phyloP scores from a whole-genome alignment of 176 grass and related monocot species.

The Raddia guianensis region DNA sequence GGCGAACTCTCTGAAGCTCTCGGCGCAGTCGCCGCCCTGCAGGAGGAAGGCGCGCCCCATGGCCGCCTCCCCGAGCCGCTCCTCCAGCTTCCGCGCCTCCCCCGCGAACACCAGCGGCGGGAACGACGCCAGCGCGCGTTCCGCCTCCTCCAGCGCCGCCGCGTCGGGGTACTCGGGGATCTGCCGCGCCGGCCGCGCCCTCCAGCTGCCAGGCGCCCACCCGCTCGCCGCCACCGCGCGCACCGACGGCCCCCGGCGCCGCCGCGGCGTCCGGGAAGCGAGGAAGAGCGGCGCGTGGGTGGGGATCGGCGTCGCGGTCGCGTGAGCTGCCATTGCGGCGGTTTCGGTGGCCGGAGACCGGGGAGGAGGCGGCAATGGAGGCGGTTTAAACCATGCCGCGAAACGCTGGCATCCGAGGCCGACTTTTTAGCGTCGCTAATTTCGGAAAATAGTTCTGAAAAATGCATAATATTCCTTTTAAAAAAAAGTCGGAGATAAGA shows the following conservation, averaged over 20 bases:
- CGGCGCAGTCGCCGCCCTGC: conserved; percentile 71
- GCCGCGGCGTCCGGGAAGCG: background rate
- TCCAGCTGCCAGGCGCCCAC: conserved; percentile 42
- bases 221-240: background rate
- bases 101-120: conserved; percentile 47
- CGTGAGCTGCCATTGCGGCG: background rate
- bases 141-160: conserved; percentile 13
- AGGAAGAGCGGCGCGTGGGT: background rate
- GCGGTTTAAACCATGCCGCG: conserved; percentile 6
- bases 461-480: too few species aligned
- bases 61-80: conserved; percentile 56
- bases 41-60: conserved; percentile 57
- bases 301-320: background rate
- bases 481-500: too few species aligned
- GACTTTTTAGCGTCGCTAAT: too few species aligned
- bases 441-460: too few species aligned
- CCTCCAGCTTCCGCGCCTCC: conserved; percentile 54
- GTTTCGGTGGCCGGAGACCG: background rate
- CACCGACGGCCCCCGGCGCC: background rate
- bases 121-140: conserved; percentile 11
- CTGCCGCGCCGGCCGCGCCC: conserved; percentile 36
- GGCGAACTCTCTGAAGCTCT: conserved; percentile 66
- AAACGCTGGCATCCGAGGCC: background rate
- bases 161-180: conserved; percentile 43
- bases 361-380: background rate